A percentile compares a stretch with the other conserved stretches of the same genome.
Conservation (phyloP, 2,329 filamentous ascomycete species). For the Seiridium unicorne region DNA sequence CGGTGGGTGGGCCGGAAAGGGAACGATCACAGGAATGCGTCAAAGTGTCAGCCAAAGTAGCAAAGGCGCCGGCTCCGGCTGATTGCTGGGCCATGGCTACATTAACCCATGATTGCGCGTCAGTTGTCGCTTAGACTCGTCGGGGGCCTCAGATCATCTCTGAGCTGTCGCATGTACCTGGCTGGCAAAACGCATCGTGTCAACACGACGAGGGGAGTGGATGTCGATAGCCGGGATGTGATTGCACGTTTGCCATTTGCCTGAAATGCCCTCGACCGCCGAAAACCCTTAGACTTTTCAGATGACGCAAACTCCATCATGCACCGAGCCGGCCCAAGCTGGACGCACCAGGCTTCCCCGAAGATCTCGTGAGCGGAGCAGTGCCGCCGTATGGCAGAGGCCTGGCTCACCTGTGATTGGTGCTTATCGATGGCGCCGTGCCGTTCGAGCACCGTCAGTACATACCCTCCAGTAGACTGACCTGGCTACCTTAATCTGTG, state of each 20-base stretch:
- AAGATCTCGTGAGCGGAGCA: not conserved
- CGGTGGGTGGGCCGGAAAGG: not conserved
- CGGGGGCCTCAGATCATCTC: not conserved
- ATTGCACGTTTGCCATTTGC: not conserved
- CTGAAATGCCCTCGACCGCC: not conserved
- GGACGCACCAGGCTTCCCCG: not conserved
- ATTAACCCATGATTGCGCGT: not conserved
- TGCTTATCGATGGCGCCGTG: not conserved
- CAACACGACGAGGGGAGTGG: not conserved
- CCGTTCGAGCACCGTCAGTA: not conserved
- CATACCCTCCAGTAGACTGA: not conserved
- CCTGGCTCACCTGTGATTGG: not conserved
- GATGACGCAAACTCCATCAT: conserved; percentile 5
- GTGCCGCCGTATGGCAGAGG: not conserved
- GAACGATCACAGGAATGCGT: not conserved
- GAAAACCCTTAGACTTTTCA: not conserved
- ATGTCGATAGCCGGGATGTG: not conserved
- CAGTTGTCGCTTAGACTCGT: conserved; percentile 4
- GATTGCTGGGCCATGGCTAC: not conserved
- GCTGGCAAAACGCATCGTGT: not conserved
- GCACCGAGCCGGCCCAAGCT: not conserved
- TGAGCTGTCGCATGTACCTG: not conserved
- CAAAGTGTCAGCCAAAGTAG: not conserved
- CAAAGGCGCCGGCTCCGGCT: not conserved
- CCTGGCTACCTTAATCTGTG: not conserved